Conservation (phyloP, 257 asterid species). For the Plantago ovata region DNA sequence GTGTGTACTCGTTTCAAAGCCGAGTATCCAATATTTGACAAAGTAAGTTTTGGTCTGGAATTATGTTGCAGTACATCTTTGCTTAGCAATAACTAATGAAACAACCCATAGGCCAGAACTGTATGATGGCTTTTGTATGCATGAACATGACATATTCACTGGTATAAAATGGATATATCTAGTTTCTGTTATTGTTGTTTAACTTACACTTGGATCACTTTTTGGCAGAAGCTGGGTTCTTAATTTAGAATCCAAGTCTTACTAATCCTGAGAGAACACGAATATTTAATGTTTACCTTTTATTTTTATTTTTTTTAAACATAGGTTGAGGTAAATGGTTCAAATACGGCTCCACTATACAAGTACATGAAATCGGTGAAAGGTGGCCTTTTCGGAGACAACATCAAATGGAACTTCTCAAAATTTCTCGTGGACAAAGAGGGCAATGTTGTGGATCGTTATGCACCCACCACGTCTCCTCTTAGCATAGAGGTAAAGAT, state of each 20-base stretch:
- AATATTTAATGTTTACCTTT: background rate
- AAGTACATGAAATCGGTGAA: slow-evolving; percentile 71
- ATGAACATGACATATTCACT: too few species aligned
- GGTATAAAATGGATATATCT: too few species aligned
- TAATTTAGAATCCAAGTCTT: too few species aligned
- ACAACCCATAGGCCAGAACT: too few species aligned
- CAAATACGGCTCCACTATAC: slow-evolving; percentile 64
- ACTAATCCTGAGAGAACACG: too few species aligned
- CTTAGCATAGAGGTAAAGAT: slow-evolving; percentile 74
- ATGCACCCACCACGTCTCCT: slow-evolving; percentile 86
- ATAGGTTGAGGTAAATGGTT: slow-evolving; percentile 83
- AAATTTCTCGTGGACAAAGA: slow-evolving; percentile 81
- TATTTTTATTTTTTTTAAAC: background rate
- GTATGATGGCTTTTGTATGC: too few species aligned
- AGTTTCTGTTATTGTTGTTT: too few species aligned
- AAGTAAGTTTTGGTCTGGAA: slow-evolving; percentile 34
- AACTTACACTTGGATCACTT: too few species aligned
- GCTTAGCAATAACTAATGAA: too few species aligned
- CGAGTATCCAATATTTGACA: slow-evolving; percentile 78
- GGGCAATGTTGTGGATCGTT: slow-evolving; percentile 78
- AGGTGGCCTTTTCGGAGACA: slow-evolving; percentile 69
- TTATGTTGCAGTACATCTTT: background rate
- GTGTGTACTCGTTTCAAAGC: slow-evolving; percentile 96
- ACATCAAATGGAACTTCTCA: slow-evolving; percentile 84
- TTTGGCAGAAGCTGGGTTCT: too few species aligned